A percentile compares a stretch with the other conserved stretches of the same genome.
These are phyloP conservation scores for Crithidia fasciculata DNA, from an alignment of 208 protist genomes.

Conservation along the genomic window DNA sequence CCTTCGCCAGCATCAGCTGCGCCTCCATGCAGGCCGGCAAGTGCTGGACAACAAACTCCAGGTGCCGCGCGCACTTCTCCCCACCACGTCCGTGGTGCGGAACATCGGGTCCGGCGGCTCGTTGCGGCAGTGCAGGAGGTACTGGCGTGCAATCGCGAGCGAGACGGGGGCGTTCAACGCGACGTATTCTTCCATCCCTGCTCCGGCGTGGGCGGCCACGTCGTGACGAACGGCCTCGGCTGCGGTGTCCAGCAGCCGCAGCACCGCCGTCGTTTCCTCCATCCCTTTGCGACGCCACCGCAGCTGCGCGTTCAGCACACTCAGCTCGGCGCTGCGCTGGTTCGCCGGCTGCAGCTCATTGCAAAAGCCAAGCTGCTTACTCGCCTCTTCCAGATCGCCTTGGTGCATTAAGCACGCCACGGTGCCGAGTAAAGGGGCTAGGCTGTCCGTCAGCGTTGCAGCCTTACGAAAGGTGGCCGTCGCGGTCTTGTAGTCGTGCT, in stretches of 20 bases:
- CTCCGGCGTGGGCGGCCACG: slow-evolving; percentile 30
- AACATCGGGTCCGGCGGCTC: slow-evolving; percentile 85
- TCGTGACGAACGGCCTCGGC: slow-evolving; percentile 77
- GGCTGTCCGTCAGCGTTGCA: slow-evolving; percentile 72
- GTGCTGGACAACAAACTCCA: slow-evolving; percentile 82
- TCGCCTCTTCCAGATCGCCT: slow-evolving; percentile 76
- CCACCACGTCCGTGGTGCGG: slow-evolving; percentile 64
- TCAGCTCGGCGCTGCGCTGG: slow-evolving; percentile 82
- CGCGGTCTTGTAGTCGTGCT: slow-evolving; percentile 79
- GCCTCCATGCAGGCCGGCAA: slow-evolving; percentile 88
- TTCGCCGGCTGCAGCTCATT: slow-evolving; percentile 86
- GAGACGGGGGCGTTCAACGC: slow-evolving; percentile 73
- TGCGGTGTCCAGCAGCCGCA: slow-evolving; percentile 78
- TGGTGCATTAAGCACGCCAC: slow-evolving; percentile 72
- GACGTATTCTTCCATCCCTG: slow-evolving; percentile 69
- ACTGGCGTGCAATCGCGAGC: slow-evolving; percentile 77
- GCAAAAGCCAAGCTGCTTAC: slow-evolving; percentile 86
- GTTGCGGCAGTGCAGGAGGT: slow-evolving; percentile 85
- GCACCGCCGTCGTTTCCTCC: slow-evolving; percentile 63
- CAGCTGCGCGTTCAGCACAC: slow-evolving; percentile 80
- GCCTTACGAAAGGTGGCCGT: slow-evolving; percentile 78
- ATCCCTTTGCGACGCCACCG: slow-evolving; percentile 71
- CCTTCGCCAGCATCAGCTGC: slow-evolving; percentile 86
- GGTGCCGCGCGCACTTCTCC: slow-evolving; percentile 68
- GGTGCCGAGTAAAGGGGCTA: slow-evolving; percentile 75